Conservation (phyloP, 768 basidiomycete genomes). For the Lentinula boryana region DNA sequence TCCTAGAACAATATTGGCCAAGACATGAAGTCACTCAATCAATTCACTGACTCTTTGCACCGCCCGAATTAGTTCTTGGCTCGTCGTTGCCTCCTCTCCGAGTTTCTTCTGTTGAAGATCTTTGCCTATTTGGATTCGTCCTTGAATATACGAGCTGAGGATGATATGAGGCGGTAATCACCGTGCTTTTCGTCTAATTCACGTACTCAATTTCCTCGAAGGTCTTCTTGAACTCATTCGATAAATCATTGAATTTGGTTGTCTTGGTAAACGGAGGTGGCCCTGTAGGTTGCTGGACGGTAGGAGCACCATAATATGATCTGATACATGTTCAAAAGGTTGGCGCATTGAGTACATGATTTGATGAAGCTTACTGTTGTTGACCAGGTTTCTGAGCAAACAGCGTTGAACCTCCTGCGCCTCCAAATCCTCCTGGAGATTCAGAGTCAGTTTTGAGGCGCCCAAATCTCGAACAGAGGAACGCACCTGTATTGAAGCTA, state of each 20-base stretch:
- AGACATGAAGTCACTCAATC: background rate
- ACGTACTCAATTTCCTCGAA: conserved; percentile 68
- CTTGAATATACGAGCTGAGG: conserved; percentile 62
- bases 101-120: conserved; percentile 72
- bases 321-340: conserved; percentile 21
- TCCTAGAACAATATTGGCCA: conserved; percentile 36
- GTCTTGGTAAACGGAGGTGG: conserved; percentile 42
- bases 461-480: conserved; percentile 12
- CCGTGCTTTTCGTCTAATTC: background rate
- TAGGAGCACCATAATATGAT: conserved; percentile 13
- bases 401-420: conserved; percentile 4
- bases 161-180: background rate
- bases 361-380: conserved; percentile 20
- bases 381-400: conserved; percentile 9
- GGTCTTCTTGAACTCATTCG: conserved; percentile 57
- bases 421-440: background rate
- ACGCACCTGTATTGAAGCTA: conserved; percentile 10
- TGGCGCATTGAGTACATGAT: conserved; percentile 13
- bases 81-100: conserved; percentile 68
- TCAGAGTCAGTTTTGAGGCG: too few relatives aligned
- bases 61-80: conserved; percentile 59
- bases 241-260: conserved; percentile 81
- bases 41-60: conserved; percentile 53
- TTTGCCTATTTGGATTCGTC: conserved; percentile 74
- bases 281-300: conserved; percentile 16